Evolutionary conservation across 352 stramenopile genomes (phyloP).

Genomic region (Pythium periplocum): DNA sequence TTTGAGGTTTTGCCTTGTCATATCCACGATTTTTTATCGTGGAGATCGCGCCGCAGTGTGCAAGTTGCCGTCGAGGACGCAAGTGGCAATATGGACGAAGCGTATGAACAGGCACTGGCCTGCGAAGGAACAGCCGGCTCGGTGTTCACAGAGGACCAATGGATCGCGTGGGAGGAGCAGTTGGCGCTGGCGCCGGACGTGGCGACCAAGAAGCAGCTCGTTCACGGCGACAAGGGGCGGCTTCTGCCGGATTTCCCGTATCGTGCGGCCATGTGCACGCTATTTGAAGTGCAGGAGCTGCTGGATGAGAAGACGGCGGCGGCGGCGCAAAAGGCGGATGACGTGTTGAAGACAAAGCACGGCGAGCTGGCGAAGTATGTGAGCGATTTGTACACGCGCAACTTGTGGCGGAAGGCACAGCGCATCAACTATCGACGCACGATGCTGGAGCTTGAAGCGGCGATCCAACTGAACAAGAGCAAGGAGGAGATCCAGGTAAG

Average conservation of each 20-base stretch:
- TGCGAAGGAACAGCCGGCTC: background rate
- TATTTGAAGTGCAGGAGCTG: constrained; percentile 35
- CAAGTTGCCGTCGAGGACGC: no score
- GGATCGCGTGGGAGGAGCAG: constrained; percentile 19
- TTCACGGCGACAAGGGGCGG: constrained; percentile 4
- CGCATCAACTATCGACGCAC: constrained; percentile 28
- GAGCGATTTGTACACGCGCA: constrained; percentile 14
- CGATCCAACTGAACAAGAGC: constrained; percentile 23
- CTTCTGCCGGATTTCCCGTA: constrained; percentile 10
- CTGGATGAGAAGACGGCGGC: constrained; percentile 10
- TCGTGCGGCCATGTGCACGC: constrained; percentile 10
- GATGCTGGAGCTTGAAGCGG: constrained; percentile 38
- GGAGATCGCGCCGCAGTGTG: no score
- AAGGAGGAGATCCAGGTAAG: constrained; percentile 11
- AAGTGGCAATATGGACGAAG: constrained; percentile 9
- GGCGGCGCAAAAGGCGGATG: constrained; percentile 13
- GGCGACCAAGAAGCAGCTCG: constrained; percentile 13
- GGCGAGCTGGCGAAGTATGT: constrained; percentile 7
- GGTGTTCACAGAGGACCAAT: constrained; percentile 12
- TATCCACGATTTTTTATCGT: no score
- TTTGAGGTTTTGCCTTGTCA: no score
- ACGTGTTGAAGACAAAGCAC: constrained; percentile 14
- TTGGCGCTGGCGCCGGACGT: constrained; percentile 17
- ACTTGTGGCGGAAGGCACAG: constrained; percentile 20
- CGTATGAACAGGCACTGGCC: constrained; percentile 13